Evolutionary conservation across 2,329 filamentous ascomycete species (phyloP).

Genomic region (Diplodia seriata): DNA sequence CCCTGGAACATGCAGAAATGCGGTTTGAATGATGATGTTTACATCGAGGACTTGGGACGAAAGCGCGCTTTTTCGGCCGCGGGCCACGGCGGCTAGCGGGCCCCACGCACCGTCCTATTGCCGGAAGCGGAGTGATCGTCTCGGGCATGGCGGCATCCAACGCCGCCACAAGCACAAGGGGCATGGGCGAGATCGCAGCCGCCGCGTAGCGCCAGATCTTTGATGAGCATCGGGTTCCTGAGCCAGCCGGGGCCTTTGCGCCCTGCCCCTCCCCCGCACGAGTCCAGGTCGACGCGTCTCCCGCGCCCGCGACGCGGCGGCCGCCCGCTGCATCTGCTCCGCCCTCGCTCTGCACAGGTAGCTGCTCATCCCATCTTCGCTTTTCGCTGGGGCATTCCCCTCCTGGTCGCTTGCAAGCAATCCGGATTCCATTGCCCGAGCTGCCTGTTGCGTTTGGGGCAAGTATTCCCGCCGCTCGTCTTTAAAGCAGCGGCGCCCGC

Average conservation of each 20-base stretch:
- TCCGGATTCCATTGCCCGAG: slow-evolving; percentile 29
- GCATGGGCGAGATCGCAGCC: background rate
- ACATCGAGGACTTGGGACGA: slow-evolving; percentile 9
- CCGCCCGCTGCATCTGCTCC: background rate
- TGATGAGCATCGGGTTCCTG: slow-evolving; percentile 12
- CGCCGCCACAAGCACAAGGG: background rate
- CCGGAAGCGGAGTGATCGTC: slow-evolving; percentile 18
- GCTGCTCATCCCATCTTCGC: background rate
- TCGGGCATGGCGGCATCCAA: slow-evolving; percentile 5
- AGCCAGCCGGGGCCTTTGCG: slow-evolving; percentile 9
- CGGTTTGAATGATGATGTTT: slow-evolving; percentile 19
- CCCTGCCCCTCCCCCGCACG: slow-evolving; percentile 24
- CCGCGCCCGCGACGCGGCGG: background rate
- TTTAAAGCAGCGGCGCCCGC: slow-evolving; percentile 3
- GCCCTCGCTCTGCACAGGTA: background rate
- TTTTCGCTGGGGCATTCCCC: background rate
- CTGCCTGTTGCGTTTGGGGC: background rate
- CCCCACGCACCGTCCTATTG: slow-evolving; percentile 1
- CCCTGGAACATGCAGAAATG: background rate
- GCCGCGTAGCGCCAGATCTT: slow-evolving; percentile 23
- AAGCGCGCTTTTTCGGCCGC: slow-evolving; percentile 11
- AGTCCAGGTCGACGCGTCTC: slow-evolving; percentile 25
- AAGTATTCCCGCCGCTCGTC: slow-evolving; percentile 1
- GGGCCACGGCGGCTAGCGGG: slow-evolving; percentile 4
- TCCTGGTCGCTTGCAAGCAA: slow-evolving; percentile 1